Conservation (phyloP, 352 stramenopile species). For the Paralagenidium karlingii region DNA sequence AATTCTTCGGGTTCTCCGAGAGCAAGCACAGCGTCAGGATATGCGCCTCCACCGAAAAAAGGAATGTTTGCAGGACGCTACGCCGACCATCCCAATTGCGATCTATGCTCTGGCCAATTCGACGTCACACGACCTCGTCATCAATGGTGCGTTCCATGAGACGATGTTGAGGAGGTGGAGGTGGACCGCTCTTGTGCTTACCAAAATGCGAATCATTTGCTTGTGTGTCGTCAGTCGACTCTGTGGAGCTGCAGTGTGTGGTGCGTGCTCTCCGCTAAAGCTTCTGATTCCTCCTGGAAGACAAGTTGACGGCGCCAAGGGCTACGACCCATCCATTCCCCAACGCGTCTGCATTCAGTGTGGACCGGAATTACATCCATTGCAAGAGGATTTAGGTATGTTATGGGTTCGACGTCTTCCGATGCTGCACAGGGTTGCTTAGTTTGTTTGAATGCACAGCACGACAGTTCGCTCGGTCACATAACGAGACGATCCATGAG, state of each 20-base stretch:
- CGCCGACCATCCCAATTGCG: constrained; percentile 47
- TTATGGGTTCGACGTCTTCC: neutral
- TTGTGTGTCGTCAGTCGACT: constrained; percentile 15
- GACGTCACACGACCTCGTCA: constrained; percentile 49
- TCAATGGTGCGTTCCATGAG: constrained; percentile 27
- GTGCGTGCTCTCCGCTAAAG: constrained; percentile 37
- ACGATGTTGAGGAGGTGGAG: neutral
- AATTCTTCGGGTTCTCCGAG: too few relatives aligned
- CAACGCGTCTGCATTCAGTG: constrained; percentile 49
- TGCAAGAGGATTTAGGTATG: constrained; percentile 36
- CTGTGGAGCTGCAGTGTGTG: constrained; percentile 39
- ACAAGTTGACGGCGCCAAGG: constrained; percentile 28
- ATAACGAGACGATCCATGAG: constrained; percentile 29
- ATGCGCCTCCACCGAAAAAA: constrained; percentile 17
- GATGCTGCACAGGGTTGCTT: neutral
- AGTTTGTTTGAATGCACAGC: too few relatives aligned
- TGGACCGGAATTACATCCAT: constrained; percentile 21
- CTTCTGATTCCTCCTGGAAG: constrained; percentile 38
- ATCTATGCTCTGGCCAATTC: constrained; percentile 42
- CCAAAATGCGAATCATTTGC: neutral
- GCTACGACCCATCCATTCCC: constrained; percentile 36
- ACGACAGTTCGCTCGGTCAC: constrained; percentile 19
- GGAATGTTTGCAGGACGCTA: constrained; percentile 56
- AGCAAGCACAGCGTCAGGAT: too few relatives aligned
- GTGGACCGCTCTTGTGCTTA: neutral